Evolutionary conservation across 768 basidiomycete genomes (phyloP), one percentile per base, ranked within the genome.

Genomic region (Lyophyllum shimeji): DNA sequence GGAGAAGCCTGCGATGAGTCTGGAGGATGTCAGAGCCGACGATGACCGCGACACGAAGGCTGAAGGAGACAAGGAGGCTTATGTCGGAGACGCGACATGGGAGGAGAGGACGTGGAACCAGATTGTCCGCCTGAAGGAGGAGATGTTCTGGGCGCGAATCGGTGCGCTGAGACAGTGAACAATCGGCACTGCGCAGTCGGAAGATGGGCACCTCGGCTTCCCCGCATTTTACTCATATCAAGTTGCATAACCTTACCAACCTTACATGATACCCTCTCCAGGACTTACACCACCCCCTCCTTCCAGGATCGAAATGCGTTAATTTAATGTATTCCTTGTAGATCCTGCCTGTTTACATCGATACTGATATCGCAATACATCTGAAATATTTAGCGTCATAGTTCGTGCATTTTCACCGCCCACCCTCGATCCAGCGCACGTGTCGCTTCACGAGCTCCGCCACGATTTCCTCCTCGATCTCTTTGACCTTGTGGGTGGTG

Each of bases 391-490:
- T 29, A 40, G 9, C 33, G 31, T 51, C 42, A 42, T 33, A 13
- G 3, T 27, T 46, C 24, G 43, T 24, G 6, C 25, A 6, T 18
- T 40, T 55, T 49, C 52, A 60, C 13, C n/a, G 34, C 34, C 33
- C 56, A 25, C 57, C 63, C 24, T 64, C 69, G 40, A 89, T 82
- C 93, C 95, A 98, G 25, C 65, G 70, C 3, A 75, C 73, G 71
- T 99, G 96, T 59, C 89, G 79, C 62, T 71, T 75, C 5, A 92
- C 82, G 47, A 98, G 74, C 65, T 92, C 89, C 1, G 66, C 70
- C 1, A 98, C 76, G 58, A 98, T 98, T 53, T 93, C 85, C 65
- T 95, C 90, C 69, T 99, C 96, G 34, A 99, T 98, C 73, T 99
- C 96, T 57, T 86, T 86, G 29, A 73, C 73, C 15, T 71, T 63